A percentile compares a stretch with the other conserved stretches of the same genome.
Evolutionary conservation across 2,329 filamentous ascomycete genomes (phyloP).

Genomic region (Ciborinia camelliae): DNA sequence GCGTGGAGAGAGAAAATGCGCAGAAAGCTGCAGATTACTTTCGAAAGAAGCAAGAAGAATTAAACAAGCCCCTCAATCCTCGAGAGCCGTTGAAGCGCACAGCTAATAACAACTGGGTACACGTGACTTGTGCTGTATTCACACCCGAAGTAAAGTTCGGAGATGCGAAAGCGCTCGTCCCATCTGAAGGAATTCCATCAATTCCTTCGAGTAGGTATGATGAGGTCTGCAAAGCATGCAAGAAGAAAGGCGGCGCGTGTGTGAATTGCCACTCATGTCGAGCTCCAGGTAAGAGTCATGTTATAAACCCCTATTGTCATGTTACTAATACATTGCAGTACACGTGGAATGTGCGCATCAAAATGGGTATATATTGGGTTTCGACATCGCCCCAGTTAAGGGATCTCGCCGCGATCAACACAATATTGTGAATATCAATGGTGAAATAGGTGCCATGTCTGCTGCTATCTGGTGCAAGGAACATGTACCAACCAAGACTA

Average conservation of each 20-base stretch:
- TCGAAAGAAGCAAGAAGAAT: conserved; percentile 75
- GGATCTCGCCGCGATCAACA: conserved; percentile 78
- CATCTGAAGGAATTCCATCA: conserved; percentile 84
- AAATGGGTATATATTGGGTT: conserved; percentile 77
- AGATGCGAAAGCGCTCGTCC: conserved; percentile 74
- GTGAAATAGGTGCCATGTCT: conserved; percentile 78
- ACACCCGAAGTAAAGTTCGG: conserved; percentile 91
- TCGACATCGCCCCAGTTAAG: conserved; percentile 88
- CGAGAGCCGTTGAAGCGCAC: conserved; percentile 91
- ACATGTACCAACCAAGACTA: conserved; percentile 68
- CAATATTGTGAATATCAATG: conserved; percentile 74
- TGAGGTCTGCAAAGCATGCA: conserved; percentile 81
- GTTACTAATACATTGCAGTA: conserved; percentile 40
- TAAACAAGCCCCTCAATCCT: conserved; percentile 77
- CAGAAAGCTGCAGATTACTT: conserved; percentile 78
- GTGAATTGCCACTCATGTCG: conserved; percentile 76
- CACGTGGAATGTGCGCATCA: conserved; percentile 91
- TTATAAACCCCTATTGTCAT: background rate
- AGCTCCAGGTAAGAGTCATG: conserved; percentile 39
- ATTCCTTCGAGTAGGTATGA: conserved; percentile 67
- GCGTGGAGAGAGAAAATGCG: conserved; percentile 78
- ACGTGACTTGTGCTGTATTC: conserved; percentile 90
- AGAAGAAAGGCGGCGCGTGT: conserved; percentile 71
- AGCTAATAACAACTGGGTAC: conserved; percentile 96
- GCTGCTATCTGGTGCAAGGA: conserved; percentile 90